phyloP scores from a whole-genome alignment of 2,329 filamentous ascomycete species.

The Trichocomaceae sp. region DNA sequence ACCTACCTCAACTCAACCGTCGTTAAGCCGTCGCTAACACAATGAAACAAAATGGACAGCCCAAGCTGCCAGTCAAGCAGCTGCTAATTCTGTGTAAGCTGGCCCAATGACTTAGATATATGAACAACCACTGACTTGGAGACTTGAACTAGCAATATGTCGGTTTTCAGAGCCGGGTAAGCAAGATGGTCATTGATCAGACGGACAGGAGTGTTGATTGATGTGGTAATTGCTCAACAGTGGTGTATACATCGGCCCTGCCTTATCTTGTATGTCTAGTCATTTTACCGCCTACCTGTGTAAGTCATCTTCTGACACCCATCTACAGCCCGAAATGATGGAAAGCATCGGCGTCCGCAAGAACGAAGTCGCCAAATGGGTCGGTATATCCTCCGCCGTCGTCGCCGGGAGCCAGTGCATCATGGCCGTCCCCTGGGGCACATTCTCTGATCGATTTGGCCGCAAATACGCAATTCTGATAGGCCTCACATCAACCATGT shows the following conservation, averaged over 20 bases:
- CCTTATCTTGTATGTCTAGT: conserved; percentile 45
- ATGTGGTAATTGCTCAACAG: conserved; percentile 18
- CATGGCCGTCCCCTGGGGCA: conserved; percentile 69
- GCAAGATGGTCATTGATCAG: conserved; percentile 13
- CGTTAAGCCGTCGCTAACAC: not conserved
- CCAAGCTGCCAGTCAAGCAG: conserved; percentile 69
- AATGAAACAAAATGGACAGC: conserved; percentile 25
- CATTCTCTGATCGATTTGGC: conserved; percentile 69
- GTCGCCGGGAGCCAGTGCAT: conserved; percentile 67
- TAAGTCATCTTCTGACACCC: not conserved
- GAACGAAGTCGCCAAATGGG: conserved; percentile 70
- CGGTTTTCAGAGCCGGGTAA: conserved; percentile 65
- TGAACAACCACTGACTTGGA: not conserved
- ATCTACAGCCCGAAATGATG: conserved; percentile 66
- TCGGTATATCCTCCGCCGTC: conserved; percentile 64
- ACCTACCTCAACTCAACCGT: not conserved
- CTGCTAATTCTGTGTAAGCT: conserved; percentile 66
- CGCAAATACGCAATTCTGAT: conserved; percentile 74
- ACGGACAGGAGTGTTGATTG: not conserved
- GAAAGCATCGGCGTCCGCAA: conserved; percentile 63
- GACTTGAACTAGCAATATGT: conserved; percentile 55
- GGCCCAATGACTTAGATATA: not conserved
- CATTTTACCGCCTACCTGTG: not conserved
- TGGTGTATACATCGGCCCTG: conserved; percentile 62
- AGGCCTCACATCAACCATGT: conserved; percentile 71